Percentiles rank a stretch among this genome's conserved stretches.
These are phyloP conservation scores for Podospora appendiculata DNA, from an alignment of 495 filamentous ascomycete genomes.

Conservation along the genomic window DNA sequence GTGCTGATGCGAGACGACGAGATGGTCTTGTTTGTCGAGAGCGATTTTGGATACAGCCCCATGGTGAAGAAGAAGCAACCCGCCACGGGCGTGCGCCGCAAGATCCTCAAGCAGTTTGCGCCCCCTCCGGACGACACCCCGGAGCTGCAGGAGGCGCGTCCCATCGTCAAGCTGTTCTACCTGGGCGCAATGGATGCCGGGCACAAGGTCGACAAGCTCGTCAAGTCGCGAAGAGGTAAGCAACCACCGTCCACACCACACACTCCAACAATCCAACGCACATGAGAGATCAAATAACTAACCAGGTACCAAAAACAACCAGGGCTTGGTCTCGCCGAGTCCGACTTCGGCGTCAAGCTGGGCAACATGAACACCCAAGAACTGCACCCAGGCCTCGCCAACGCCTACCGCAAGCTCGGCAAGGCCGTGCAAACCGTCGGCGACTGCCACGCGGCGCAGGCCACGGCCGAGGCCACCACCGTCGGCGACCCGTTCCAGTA, in stretches of 20 bases:
- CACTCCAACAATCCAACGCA: too few species aligned
- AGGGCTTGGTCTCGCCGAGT: conserved; percentile 89
- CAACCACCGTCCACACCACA: too few species aligned
- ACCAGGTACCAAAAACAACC: neutral
- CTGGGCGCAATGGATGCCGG: conserved; percentile 89
- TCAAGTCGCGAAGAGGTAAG: conserved; percentile 85
- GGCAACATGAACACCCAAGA: conserved; percentile 81
- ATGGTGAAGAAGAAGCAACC: conserved; percentile 94
- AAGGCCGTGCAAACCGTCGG: conserved; percentile 87
- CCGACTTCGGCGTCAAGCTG: conserved; percentile 87
- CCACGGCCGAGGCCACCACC: conserved; percentile 91
- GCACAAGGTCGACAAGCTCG: conserved; percentile 90
- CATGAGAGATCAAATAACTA: too few species aligned
- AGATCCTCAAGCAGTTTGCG: conserved; percentile 97
- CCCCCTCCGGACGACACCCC: conserved; percentile 96
- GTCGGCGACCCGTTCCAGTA: conserved; percentile 91
- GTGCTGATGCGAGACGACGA: conserved; percentile 92
- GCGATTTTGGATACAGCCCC: conserved; percentile 96
- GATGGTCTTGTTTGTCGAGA: conserved; percentile 94
- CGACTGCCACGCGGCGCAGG: conserved; percentile 95
- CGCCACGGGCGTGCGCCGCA: conserved; percentile 88
- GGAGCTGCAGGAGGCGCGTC: conserved; percentile 81
- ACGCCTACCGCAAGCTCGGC: conserved; percentile 91
- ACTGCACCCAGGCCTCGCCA: conserved; percentile 75
- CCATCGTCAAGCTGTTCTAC: conserved; percentile 92